These are phyloP conservation scores for Nigrospora sphaerica DNA, from an alignment of 2,329 filamentous ascomycete genomes.

Conservation along the genomic window DNA sequence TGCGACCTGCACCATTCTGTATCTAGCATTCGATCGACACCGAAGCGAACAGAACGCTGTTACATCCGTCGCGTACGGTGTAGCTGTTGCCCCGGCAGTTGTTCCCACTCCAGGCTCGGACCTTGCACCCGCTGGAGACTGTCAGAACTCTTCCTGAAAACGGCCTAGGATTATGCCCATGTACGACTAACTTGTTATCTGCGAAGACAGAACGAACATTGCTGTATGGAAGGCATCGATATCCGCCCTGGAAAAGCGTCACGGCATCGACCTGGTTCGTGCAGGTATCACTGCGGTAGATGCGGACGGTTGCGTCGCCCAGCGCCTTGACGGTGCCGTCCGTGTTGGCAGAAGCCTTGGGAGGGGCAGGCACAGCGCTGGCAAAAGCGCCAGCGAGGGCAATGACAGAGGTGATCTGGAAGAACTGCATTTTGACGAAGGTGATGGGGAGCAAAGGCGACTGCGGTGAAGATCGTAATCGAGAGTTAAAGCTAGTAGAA, in stretches of 20 bases:
- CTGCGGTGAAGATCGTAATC: too few relatives aligned
- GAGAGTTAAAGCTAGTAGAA: too few relatives aligned
- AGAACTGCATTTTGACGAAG: not conserved
- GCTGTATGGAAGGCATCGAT: not conserved
- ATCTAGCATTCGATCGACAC: too few relatives aligned
- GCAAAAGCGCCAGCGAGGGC: not conserved
- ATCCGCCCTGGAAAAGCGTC: not conserved
- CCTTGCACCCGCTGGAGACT: too few relatives aligned
- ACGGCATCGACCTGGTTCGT: not conserved
- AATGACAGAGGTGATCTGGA: not conserved
- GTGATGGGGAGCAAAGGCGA: too few relatives aligned
- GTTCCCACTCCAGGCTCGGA: too few relatives aligned
- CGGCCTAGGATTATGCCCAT: too few relatives aligned
- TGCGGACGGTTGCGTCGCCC: not conserved
- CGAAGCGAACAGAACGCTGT: too few relatives aligned
- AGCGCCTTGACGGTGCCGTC: not conserved
- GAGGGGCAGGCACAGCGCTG: not conserved
- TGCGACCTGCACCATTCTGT: too few relatives aligned
- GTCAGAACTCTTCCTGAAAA: too few relatives aligned
- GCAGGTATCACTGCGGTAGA: not conserved
- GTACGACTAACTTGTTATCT: not conserved
- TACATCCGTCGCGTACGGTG: too few relatives aligned
- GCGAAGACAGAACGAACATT: not conserved
- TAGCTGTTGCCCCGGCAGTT: too few relatives aligned
- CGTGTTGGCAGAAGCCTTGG: not conserved